Evolutionary conservation across 2,329 filamentous ascomycete species (phyloP).

Genomic region (Colletotrichum sp.): DNA sequence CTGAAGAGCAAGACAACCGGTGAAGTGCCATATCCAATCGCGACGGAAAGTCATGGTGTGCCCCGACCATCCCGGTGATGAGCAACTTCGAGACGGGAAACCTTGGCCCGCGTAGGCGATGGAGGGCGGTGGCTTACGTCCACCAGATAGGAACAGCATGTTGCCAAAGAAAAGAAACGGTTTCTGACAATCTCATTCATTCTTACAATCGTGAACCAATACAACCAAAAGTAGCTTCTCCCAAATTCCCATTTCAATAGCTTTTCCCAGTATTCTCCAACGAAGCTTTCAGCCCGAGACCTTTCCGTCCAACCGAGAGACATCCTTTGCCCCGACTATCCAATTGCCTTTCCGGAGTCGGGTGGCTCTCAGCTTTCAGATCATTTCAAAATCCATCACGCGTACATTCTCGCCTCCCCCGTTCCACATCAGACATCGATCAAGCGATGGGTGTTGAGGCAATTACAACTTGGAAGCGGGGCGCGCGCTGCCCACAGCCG

Average conservation of each 20-base stretch:
- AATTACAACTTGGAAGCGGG: constrained; percentile 69
- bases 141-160: background rate
- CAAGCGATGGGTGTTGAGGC: background rate
- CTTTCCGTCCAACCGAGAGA: background rate
- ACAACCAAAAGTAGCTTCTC: background rate
- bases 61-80: background rate
- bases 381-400: background rate
- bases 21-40: background rate
- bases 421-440: background rate
- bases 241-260: background rate
- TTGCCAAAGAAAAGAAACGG: background rate
- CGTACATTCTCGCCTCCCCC: background rate
- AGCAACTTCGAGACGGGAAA: background rate
- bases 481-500: constrained; percentile 67
- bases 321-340: background rate
- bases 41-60: background rate
- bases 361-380: background rate
- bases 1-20: background rate
- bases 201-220: background rate
- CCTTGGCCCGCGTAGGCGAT: background rate
- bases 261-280: background rate
- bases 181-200: background rate
- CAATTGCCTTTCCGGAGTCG: background rate
- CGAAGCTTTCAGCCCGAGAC: background rate
- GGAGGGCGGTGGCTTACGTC: background rate